Percentiles rank a stretch among this genome's conserved stretches.
Conservation (phyloP, 495 filamentous ascomycete genomes). For the Neurospora sp. region DNA sequence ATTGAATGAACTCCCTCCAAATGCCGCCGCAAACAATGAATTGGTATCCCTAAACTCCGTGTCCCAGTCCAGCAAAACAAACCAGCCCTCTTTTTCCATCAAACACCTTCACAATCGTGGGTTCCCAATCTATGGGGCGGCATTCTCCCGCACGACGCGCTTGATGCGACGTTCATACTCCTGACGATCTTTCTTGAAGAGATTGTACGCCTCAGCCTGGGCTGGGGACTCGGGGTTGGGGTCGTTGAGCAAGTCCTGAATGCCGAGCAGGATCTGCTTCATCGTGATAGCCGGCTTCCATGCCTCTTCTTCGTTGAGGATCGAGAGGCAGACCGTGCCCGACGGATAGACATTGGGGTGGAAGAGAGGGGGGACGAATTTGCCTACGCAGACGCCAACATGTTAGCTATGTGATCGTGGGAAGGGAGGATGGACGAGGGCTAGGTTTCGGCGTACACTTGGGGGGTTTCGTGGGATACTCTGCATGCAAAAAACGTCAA, state of each 20-base stretch:
- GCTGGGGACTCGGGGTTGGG: constrained; percentile 96
- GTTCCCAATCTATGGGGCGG: constrained; percentile 32
- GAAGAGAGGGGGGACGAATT: constrained; percentile 93
- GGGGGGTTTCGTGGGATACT: constrained; percentile 97
- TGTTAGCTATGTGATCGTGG: constrained; percentile 14
- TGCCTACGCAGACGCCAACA: constrained; percentile 49
- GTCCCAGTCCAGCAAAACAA: background rate
- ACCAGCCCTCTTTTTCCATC: constrained; percentile 1
- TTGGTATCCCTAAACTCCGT: constrained; percentile 7
- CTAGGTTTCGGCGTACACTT: constrained; percentile 62
- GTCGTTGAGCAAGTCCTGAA: constrained; percentile 90
- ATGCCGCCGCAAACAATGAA: background rate
- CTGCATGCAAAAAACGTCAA: constrained; percentile 36
- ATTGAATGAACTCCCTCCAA: background rate
- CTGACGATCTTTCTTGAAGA: constrained; percentile 80
- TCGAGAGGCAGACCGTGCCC: constrained; percentile 93
- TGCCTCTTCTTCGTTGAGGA: constrained; percentile 95
- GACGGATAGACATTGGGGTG: constrained; percentile 99
- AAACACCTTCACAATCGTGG: constrained; percentile 4
- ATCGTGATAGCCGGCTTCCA: constrained; percentile 98
- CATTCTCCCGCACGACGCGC: constrained; percentile 81
- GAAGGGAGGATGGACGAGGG: background rate
- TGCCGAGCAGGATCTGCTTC: constrained; percentile 90
- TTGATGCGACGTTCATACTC: constrained; percentile 85
- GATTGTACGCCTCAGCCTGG: constrained; percentile 94